phyloP scores from a whole-genome alignment of 192 early-diverging fungal genomes.

The Umbelopsis isabellina region DNA sequence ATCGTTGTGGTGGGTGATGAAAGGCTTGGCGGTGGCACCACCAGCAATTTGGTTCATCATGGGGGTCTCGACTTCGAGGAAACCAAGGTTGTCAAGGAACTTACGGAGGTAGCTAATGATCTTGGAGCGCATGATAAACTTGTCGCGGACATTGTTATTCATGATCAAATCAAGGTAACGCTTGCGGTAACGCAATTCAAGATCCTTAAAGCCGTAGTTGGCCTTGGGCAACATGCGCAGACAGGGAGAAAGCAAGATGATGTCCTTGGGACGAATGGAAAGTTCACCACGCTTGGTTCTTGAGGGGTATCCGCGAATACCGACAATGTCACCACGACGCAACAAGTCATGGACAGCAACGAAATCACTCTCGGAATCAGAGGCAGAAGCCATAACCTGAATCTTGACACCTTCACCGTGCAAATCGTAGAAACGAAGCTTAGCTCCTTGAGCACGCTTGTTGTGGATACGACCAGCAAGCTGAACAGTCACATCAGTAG shows the following conservation, averaged over 20 bases:
- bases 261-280: constrained; percentile 90
- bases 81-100: constrained; percentile 93
- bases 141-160: constrained; percentile 94
- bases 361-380: constrained; percentile 74
- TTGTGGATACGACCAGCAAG: constrained; percentile 96
- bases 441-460: constrained; percentile 87
- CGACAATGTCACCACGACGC: constrained; percentile 95
- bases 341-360: constrained; percentile 78
- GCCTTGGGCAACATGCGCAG: constrained; percentile 95
- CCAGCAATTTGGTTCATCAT: constrained; percentile 99
- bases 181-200: constrained; percentile 96
- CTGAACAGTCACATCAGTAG: constrained; percentile 67
- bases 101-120: constrained; percentile 95
- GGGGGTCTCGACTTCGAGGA: constrained; percentile 99
- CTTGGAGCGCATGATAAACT: constrained; percentile 90
- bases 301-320: constrained; percentile 88
- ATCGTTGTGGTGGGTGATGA: constrained; percentile 99
- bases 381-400: constrained; percentile 88
- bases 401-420: constrained; percentile 93
- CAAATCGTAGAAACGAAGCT: constrained; percentile 95
- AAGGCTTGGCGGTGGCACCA: constrained; percentile 99
- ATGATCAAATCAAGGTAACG: constrained; percentile 99
- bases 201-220: constrained; percentile 95
- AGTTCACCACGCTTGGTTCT: constrained; percentile 94
- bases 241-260: constrained; percentile 90